Evolutionary conservation across 768 basidiomycete species (phyloP).

Genomic region (Rhodotorula diobovata): DNA sequence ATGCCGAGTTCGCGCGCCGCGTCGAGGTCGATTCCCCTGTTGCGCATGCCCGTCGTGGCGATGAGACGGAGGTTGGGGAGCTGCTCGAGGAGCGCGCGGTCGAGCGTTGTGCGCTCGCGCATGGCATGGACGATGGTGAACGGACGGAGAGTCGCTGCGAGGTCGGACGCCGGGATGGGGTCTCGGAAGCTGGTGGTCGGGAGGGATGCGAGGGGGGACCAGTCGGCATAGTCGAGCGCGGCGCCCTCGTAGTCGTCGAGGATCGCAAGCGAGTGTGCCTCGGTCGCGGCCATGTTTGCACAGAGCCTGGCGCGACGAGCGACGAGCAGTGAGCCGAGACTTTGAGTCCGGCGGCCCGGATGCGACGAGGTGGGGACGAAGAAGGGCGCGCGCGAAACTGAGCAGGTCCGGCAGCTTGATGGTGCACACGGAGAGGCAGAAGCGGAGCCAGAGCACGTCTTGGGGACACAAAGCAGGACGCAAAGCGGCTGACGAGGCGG

Average conservation of each 20-base stretch:
- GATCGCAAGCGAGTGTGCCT: conserved; percentile 51
- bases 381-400: no score
- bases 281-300: background rate
- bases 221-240: conserved; percentile 57
- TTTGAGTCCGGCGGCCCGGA: no score
- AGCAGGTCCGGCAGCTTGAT: no score
- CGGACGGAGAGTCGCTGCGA: conserved; percentile 54
- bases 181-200: conserved; percentile 50
- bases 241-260: conserved; percentile 62
- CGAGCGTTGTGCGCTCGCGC: conserved; percentile 64
- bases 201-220: conserved; percentile 50
- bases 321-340: no score
- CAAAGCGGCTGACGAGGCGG: no score
- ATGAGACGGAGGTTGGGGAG: conserved; percentile 62
- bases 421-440: no score
- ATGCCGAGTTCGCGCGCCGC: conserved; percentile 55
- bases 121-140: conserved; percentile 63
- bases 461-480: no score
- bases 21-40: conserved; percentile 53
- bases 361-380: no score
- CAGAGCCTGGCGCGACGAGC: no score
- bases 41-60: conserved; percentile 57
- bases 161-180: conserved; percentile 52
- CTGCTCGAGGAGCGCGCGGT: conserved; percentile 53
- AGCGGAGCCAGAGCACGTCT: no score